Conservation (phyloP, 345 rosid genomes). For the Lumnitzera littorea region DNA sequence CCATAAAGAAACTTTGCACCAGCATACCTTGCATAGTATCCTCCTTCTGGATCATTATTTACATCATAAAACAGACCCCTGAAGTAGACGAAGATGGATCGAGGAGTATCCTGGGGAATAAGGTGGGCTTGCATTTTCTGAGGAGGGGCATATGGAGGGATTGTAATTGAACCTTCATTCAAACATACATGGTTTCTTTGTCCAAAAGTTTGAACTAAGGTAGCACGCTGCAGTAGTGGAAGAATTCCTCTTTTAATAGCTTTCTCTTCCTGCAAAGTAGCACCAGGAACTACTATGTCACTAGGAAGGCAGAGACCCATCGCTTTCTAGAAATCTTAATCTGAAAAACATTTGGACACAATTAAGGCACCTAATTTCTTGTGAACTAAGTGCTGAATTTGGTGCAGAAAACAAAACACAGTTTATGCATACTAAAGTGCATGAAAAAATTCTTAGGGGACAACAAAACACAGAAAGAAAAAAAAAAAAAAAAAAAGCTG, state of each 20-base stretch:
- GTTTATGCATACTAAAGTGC: too few relatives aligned
- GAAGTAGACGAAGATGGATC: conserved; percentile 92
- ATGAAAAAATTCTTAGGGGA: too few relatives aligned
- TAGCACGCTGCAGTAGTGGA: conserved; percentile 66
- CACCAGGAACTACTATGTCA: too few relatives aligned
- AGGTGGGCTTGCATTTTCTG: conserved; percentile 86
- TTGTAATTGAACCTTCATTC: conserved; percentile 83
- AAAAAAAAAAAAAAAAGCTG: too few relatives aligned
- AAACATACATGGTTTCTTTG: conserved; percentile 90
- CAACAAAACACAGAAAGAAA: too few relatives aligned
- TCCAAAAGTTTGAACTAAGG: conserved; percentile 94
- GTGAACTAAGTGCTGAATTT: too few relatives aligned
- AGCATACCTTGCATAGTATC: conserved; percentile 85
- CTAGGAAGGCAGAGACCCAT: too few relatives aligned
- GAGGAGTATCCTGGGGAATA: conserved; percentile 66
- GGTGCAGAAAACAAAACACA: too few relatives aligned
- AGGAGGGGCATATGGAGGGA: conserved; percentile 96
- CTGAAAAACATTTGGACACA: too few relatives aligned
- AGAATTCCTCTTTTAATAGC: conserved; percentile 86
- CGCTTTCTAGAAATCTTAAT: too few relatives aligned
- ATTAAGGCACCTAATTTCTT: too few relatives aligned
- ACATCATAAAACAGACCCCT: conserved; percentile 93
- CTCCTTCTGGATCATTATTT: conserved; percentile 95
- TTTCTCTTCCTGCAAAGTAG: conserved; percentile 68
- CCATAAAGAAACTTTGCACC: too few relatives aligned